Evolutionary conservation across 2,329 filamentous ascomycete genomes (phyloP).

Genomic region (Arthrobotrys conoides): DNA sequence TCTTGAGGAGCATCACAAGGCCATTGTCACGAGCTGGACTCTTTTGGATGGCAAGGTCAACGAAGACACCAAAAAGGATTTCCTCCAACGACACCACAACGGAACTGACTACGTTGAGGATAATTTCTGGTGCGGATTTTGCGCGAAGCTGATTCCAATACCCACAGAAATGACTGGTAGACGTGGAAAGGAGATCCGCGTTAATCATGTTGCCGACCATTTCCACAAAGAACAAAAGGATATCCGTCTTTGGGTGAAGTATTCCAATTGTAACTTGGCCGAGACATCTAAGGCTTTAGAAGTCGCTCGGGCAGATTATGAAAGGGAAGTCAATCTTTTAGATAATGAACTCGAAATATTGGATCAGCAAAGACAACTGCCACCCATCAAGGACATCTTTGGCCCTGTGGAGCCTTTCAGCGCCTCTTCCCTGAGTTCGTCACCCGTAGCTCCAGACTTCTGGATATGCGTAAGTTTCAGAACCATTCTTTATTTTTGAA

Average conservation of each 20-base stretch:
- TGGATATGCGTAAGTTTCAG: constrained; percentile 55
- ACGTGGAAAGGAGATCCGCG: constrained; percentile 70
- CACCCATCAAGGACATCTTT: constrained; percentile 51
- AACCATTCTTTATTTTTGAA: neutral
- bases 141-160: constrained; percentile 73
- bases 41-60: constrained; percentile 63
- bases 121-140: constrained; percentile 92
- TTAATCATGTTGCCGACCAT: constrained; percentile 83
- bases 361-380: constrained; percentile 41
- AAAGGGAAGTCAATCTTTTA: constrained; percentile 36
- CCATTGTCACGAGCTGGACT: constrained; percentile 34
- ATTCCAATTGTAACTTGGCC: constrained; percentile 37
- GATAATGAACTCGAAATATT: constrained; percentile 34
- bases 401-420: constrained; percentile 41
- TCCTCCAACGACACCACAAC: constrained; percentile 73
- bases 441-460: constrained; percentile 35
- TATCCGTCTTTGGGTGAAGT: constrained; percentile 55
- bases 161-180: constrained; percentile 72
- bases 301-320: constrained; percentile 19
- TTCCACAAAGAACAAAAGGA: constrained; percentile 67
- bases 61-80: constrained; percentile 66
- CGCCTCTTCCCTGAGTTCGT: constrained; percentile 25
- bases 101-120: constrained; percentile 74
- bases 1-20: constrained; percentile 71
- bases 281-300: constrained; percentile 38